Conservation (phyloP, 2,329 filamentous ascomycete species). For the Hymenotorrendiella dingleyae region DNA sequence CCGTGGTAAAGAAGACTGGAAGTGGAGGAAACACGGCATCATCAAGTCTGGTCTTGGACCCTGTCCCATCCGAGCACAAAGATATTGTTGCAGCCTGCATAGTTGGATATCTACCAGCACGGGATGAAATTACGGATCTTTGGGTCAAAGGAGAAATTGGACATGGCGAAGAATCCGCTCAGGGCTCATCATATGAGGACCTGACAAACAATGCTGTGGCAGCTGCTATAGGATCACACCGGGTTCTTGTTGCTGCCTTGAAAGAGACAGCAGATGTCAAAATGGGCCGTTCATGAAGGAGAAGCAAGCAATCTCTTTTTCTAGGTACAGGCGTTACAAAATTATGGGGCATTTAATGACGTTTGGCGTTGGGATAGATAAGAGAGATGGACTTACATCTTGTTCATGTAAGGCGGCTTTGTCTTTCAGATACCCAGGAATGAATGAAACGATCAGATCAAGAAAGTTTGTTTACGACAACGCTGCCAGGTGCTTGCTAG, state of each 20-base stretch:
- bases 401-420: not conserved
- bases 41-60: constrained; percentile 64
- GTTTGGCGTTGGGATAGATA: not conserved
- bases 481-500: too few species aligned
- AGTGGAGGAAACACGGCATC: constrained; percentile 28
- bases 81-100: constrained; percentile 78
- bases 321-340: constrained; percentile 4
- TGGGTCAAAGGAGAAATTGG: constrained; percentile 78
- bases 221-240: constrained; percentile 52
- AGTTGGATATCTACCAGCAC: constrained; percentile 77
- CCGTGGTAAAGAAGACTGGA: constrained; percentile 52
- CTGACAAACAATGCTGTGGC: constrained; percentile 59
- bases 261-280: constrained; percentile 46
- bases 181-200: constrained; percentile 40
- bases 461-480: too few species aligned
- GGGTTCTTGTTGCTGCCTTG: constrained; percentile 55
- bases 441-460: too few species aligned
- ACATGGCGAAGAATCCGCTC: constrained; percentile 32
- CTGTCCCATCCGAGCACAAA: constrained; percentile 72
- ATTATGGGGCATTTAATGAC: not conserved
- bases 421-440: constrained; percentile 1
- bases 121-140: constrained; percentile 89
- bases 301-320: not conserved
- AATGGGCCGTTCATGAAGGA: constrained; percentile 18
- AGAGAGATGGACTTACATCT: not conserved